These are phyloP conservation scores for Debaryomyces singareniensis DNA, from an alignment of 1,139 yeast genomes.

Conservation along the genomic window DNA sequence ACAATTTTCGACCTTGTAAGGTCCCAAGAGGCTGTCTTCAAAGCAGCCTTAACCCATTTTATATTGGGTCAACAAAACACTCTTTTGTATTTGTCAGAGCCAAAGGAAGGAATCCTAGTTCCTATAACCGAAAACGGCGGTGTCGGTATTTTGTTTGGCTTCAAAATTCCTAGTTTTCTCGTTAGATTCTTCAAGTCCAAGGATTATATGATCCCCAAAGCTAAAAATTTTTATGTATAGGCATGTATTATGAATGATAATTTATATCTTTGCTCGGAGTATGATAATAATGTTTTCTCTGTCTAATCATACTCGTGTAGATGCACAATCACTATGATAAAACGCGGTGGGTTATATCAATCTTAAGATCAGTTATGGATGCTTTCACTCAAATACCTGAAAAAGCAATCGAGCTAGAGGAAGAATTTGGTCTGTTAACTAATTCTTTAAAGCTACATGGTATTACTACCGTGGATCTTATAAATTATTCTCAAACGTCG, in stretches of 20 bases:
- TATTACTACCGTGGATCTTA: constrained; percentile 18
- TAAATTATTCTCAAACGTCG: constrained; percentile 8
- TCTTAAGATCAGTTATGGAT: too few relatives aligned
- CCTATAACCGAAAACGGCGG: constrained; percentile 34
- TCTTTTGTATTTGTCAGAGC: constrained; percentile 10
- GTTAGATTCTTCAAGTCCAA: constrained; percentile 19
- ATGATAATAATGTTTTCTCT: too few relatives aligned
- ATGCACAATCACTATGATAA: too few relatives aligned
- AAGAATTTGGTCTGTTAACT: constrained; percentile 12
- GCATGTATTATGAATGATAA: too few relatives aligned
- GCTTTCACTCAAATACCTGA: constrained; percentile 18
- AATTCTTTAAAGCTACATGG: constrained; percentile 14
- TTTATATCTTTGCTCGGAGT: too few relatives aligned
- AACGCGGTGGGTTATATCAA: too few relatives aligned
- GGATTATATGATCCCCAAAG: constrained; percentile 15
- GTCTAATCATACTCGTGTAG: too few relatives aligned
- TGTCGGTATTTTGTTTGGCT: constrained; percentile 25
- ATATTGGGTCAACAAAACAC: constrained; percentile 10
- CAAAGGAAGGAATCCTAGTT: constrained; percentile 12
- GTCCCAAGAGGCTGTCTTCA: constrained; percentile 16
- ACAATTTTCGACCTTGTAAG: constrained; percentile 21
- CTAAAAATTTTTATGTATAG: constrained; percentile 3
- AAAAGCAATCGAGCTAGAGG: constrained; percentile 7
- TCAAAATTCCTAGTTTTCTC: constrained; percentile 22
- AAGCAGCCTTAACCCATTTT: constrained; percentile 10